Evolutionary conservation across 345 rosid genomes (phyloP).

Genomic region (Salix brachista): DNA sequence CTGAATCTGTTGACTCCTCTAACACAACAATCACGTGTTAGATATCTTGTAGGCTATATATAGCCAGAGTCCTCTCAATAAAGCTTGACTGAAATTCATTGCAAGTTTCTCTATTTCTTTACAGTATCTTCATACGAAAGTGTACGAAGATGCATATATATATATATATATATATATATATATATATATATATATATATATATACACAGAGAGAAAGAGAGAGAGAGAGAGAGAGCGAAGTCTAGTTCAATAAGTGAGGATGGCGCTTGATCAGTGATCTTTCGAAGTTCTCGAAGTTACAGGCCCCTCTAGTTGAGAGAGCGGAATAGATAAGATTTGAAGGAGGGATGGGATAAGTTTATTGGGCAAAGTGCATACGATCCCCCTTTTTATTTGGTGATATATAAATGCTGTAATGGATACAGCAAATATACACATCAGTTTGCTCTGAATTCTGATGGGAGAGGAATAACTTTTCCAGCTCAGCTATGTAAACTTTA

Average conservation of each 20-base stretch:
- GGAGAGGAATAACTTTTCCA: neutral
- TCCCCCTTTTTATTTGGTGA: slow-evolving; percentile 15
- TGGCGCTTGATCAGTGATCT: slow-evolving; percentile 34
- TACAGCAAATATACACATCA: slow-evolving; percentile 26
- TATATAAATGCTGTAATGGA: slow-evolving; percentile 13
- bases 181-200: too few relatives aligned
- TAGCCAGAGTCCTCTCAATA: too few relatives aligned
- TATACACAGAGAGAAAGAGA: neutral
- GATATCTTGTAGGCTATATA: too few relatives aligned
- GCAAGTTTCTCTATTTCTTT: too few relatives aligned
- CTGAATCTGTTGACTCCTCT: too few relatives aligned
- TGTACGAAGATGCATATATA: slow-evolving; percentile 49
- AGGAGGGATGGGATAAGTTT: slow-evolving; percentile 55
- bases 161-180: neutral
- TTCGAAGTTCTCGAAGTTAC: slow-evolving; percentile 34
- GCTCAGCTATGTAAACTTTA: neutral
- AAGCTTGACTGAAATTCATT: too few relatives aligned
- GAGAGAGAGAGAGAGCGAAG: neutral
- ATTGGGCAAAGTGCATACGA: slow-evolving; percentile 56
- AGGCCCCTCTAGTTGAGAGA: slow-evolving; percentile 56
- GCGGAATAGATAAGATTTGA: slow-evolving; percentile 53
- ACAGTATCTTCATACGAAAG: slow-evolving; percentile 48
- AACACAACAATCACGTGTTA: too few relatives aligned
- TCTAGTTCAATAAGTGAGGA: neutral
- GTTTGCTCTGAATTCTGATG: too few relatives aligned